phyloP scores from a whole-genome alignment of 352 stramenopile species.

The Aphanomyces invadans region DNA sequence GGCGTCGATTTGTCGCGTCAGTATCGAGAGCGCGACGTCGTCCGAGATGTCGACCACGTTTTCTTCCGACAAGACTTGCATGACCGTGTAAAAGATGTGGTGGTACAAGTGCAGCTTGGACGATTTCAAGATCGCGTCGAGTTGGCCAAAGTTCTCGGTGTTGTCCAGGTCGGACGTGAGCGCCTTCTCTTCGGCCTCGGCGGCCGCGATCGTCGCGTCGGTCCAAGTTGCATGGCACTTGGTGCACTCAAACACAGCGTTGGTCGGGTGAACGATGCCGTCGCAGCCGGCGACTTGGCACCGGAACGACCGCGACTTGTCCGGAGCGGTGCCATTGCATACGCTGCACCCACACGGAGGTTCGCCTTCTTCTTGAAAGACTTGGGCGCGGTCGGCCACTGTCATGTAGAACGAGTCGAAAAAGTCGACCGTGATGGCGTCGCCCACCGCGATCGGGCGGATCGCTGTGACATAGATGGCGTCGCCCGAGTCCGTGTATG shows the following conservation, averaged over 20 bases:
- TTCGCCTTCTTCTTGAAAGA: constrained; percentile 53
- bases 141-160: background rate
- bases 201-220: background rate
- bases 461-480: constrained; percentile 71
- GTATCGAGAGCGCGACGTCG: background rate
- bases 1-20: background rate
- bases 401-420: constrained; percentile 72
- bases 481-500: constrained; percentile 59
- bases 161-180: constrained; percentile 9
- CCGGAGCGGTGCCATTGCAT: constrained; percentile 39
- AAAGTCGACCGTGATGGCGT: constrained; percentile 70
- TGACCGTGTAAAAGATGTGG: constrained; percentile 2
- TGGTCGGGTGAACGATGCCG: constrained; percentile 4
- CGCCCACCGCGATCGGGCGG: constrained; percentile 44
- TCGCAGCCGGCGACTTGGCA: constrained; percentile 29
- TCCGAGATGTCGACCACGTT: background rate
- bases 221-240: background rate
- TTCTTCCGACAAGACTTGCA: background rate
- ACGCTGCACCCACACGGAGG: constrained; percentile 49
- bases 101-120: background rate
- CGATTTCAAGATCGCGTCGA: background rate
- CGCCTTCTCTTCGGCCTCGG: background rate
- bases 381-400: constrained; percentile 47
- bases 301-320: constrained; percentile 47
- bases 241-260: background rate